Conservation (phyloP, 2,329 filamentous ascomycete species). For the Talaromyces sp. region DNA sequence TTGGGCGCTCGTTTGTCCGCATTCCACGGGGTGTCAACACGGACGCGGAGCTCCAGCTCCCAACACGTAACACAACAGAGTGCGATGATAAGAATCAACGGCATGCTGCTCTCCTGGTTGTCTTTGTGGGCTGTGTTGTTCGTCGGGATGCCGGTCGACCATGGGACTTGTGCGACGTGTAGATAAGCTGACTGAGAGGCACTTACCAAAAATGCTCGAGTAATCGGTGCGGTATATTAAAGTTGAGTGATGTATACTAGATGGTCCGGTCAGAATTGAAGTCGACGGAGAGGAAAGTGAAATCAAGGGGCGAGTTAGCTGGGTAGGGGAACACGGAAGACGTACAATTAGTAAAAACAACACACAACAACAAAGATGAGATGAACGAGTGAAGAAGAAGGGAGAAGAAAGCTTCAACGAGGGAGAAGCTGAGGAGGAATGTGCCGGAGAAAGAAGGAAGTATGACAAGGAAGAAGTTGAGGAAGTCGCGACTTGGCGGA, state of each 20-base stretch:
- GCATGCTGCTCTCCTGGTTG: background rate
- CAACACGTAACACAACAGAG: slow-evolving; percentile 2
- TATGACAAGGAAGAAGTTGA: slow-evolving; percentile 10
- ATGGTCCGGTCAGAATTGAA: slow-evolving; percentile 2
- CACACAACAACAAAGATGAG: slow-evolving; percentile 17
- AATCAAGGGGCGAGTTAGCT: background rate
- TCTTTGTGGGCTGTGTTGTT: background rate
- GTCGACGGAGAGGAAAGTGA: background rate
- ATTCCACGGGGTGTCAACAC: slow-evolving; percentile 12
- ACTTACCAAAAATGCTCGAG: slow-evolving; percentile 3
- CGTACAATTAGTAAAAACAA: slow-evolving; percentile 19
- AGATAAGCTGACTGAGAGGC: background rate
- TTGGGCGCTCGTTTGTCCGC: background rate
- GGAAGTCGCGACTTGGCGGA: slow-evolving; percentile 3
- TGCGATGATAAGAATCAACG: background rate
- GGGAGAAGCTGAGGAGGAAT: slow-evolving; percentile 26
- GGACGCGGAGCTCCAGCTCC: background rate
- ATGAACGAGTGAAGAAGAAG: slow-evolving; percentile 32
- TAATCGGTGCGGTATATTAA: background rate
- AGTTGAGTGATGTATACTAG: slow-evolving; percentile 7
- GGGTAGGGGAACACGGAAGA: slow-evolving; percentile 8
- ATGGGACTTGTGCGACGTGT: background rate
- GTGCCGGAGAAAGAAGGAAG: slow-evolving; percentile 7
- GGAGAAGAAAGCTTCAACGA: slow-evolving; percentile 26
- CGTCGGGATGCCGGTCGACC: background rate